Percentiles rank a stretch among this genome's conserved stretches.
Evolutionary conservation across 1,139 yeast genomes (phyloP).

Genomic region (Saccharomyces hybrid): DNA sequence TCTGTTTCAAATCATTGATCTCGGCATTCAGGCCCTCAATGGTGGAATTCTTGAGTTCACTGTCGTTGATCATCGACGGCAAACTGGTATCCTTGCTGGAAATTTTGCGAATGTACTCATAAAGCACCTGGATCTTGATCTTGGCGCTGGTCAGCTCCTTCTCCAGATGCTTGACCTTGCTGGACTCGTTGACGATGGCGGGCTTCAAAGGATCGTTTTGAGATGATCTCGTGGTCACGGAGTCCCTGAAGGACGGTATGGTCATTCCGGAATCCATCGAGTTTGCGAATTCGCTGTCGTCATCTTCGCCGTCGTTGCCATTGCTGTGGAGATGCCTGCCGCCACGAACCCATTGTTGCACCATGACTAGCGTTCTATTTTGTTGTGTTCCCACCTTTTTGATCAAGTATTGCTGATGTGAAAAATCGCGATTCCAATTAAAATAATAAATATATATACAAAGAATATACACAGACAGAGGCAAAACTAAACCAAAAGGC

Average conservation of each 20-base stretch:
- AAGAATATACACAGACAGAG: neutral
- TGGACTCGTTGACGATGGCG: neutral
- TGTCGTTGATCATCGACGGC: neutral
- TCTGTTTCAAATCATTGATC: constrained; percentile 16
- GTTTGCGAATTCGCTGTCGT: neutral
- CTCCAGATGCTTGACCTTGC: constrained; percentile 14
- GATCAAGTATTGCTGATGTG: neutral
- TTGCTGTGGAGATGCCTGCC: neutral
- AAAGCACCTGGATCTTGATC: neutral
- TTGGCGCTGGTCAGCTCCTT: constrained; percentile 15
- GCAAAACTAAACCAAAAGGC: neutral
- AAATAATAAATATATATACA: neutral
- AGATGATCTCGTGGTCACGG: neutral
- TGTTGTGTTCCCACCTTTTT: neutral
- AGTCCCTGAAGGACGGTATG: neutral
- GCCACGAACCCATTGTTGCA: neutral
- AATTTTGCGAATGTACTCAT: neutral
- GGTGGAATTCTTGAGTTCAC: neutral
- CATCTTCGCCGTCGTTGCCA: neutral
- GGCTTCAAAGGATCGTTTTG: neutral
- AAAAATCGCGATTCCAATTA: neutral
- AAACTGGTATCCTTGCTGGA: neutral
- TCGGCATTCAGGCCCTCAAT: neutral
- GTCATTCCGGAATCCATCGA: constrained; percentile 1
- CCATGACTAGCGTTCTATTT: neutral